These are phyloP conservation scores for Musa beccarii DNA, from an alignment of 176 grass and related monocot species.

Conservation along the genomic window DNA sequence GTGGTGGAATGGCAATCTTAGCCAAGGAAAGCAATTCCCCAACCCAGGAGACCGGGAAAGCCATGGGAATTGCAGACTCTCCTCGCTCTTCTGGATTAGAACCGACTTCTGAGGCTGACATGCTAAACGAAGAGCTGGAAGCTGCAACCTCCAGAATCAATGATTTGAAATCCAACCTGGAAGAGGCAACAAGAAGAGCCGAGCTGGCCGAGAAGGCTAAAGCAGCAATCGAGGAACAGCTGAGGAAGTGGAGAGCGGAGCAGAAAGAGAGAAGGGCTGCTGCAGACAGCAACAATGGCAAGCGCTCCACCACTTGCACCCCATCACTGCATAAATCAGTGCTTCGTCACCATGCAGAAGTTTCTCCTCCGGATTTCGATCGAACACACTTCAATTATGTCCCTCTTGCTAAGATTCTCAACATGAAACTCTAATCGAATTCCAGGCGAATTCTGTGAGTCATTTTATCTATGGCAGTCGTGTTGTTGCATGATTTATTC, in stretches of 20 bases:
- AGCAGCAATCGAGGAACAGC: slow-evolving; percentile 38
- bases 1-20: too few relatives aligned
- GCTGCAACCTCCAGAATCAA: slow-evolving; percentile 30
- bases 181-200: slow-evolving; percentile 31
- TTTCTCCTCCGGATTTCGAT: background rate
- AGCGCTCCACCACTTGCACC: background rate
- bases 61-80: too few relatives aligned
- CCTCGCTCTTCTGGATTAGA: background rate
- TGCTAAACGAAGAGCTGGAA: slow-evolving; percentile 23
- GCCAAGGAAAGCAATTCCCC: too few relatives aligned
- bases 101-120: slow-evolving; percentile 3
- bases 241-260: slow-evolving; percentile 29
- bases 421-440: slow-evolving; percentile 42
- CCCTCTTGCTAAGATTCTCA: slow-evolving; percentile 41
- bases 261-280: slow-evolving; percentile 9
- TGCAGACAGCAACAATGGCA: background rate
- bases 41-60: too few relatives aligned
- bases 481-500: too few relatives aligned
- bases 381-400: slow-evolving; percentile 13
- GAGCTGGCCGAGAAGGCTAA: slow-evolving; percentile 54
- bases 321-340: background rate
- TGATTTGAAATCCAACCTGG: slow-evolving; percentile 43
- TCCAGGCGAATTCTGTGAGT: background rate
- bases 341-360: background rate
- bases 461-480: too few relatives aligned